Evolutionary conservation across 345 rosid species (phyloP).

Genomic region (Iberis pinnata): DNA sequence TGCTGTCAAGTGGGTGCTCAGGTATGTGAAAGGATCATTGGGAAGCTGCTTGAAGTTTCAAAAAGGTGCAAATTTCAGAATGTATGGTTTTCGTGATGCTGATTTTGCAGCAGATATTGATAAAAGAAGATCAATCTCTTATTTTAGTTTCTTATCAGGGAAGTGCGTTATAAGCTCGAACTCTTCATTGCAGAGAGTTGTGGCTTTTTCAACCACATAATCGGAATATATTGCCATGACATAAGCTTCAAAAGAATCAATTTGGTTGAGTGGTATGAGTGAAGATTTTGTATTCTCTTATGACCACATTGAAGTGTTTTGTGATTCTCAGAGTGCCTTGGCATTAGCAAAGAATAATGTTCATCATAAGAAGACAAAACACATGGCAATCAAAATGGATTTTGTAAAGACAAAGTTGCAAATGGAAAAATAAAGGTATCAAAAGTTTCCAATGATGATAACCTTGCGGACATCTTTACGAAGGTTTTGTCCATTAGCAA

Average conservation of each 20-base stretch:
- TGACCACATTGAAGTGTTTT: accelerated
- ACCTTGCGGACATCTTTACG: not conserved
- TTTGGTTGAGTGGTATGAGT: not conserved
- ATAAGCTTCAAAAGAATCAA: not conserved
- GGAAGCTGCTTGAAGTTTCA: not conserved
- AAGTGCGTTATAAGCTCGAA: not conserved
- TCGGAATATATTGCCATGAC: not conserved
- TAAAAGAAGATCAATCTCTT: not conserved
- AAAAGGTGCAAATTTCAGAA: not conserved
- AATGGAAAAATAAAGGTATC: not conserved
- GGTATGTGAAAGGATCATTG: not conserved
- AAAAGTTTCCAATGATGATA: not conserved
- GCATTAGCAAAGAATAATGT: not conserved
- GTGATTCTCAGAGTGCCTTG: not conserved
- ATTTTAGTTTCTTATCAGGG: not conserved
- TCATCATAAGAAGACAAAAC: not conserved
- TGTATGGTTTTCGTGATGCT: not conserved
- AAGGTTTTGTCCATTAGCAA: too few species aligned
- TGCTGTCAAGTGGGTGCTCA: not conserved
- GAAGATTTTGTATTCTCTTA: not conserved
- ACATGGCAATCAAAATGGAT: not conserved
- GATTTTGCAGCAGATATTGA: not conserved
- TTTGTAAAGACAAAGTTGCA: not conserved
- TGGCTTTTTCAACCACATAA: not conserved
- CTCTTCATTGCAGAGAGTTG: too few species aligned